These are phyloP conservation scores for Teunomyces lycoperdinae DNA, from an alignment of 805 yeast species.

Conservation along the genomic window DNA sequence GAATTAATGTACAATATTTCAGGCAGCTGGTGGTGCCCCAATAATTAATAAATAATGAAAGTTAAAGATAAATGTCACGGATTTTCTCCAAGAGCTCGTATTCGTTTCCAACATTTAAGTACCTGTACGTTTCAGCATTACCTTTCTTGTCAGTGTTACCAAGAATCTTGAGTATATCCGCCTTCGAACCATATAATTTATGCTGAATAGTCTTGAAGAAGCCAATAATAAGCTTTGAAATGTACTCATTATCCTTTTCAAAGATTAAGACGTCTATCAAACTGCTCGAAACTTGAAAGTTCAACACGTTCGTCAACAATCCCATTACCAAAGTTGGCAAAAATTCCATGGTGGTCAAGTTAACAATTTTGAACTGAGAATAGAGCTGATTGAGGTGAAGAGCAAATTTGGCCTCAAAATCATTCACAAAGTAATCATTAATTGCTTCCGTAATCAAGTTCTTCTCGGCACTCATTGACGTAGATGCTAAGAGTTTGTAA, in stretches of 20 bases:
- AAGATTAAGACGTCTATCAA: constrained; percentile 58
- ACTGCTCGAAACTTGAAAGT: constrained; percentile 46
- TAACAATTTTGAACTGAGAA: constrained; percentile 47
- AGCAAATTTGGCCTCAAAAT: constrained; percentile 48
- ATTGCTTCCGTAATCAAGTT: constrained; percentile 6
- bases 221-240: constrained; percentile 54
- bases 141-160: neutral
- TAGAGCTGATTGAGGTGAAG: constrained; percentile 42
- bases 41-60: constrained; percentile 1
- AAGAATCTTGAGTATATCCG: constrained; percentile 44
- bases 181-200: constrained; percentile 48
- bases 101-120: constrained; percentile 49
- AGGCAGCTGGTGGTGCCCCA: neutral
- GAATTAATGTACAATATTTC: constrained; percentile 3
- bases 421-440: constrained; percentile 15
- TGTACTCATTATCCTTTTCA: constrained; percentile 47
- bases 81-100: constrained; percentile 41
- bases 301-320: constrained; percentile 45
- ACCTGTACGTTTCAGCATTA: constrained; percentile 15
- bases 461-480: neutral
- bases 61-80: constrained; percentile 3
- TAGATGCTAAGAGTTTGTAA: constrained; percentile 7
- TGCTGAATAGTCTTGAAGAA: constrained; percentile 44
- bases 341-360: constrained; percentile 41
- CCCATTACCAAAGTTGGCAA: constrained; percentile 41